Conservation (phyloP, 2,329 filamentous ascomycete species). For the Nannizziopsis barbatae region DNA sequence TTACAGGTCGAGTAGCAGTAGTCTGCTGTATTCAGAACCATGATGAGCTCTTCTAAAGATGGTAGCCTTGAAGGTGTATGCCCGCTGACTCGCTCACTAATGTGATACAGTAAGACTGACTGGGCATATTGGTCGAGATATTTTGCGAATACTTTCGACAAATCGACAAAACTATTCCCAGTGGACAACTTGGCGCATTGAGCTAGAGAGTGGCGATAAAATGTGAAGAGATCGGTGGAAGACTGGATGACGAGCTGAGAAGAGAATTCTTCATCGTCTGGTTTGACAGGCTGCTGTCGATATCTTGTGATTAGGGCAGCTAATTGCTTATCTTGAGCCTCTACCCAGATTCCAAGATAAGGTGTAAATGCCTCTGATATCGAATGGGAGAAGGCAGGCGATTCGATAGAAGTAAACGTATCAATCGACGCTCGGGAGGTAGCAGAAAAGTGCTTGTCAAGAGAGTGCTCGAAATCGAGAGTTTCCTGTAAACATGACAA, state of each 20-base stretch:
- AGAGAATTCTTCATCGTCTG: slow-evolving; percentile 83
- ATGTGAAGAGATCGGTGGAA: slow-evolving; percentile 93
- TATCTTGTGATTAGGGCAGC: slow-evolving; percentile 78
- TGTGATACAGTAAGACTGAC: slow-evolving; percentile 68
- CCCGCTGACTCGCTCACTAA: slow-evolving; percentile 48
- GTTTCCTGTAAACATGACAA: slow-evolving; percentile 88
- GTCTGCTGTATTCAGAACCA: slow-evolving; percentile 91
- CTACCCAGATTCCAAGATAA: slow-evolving; percentile 93
- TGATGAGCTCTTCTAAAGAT: slow-evolving; percentile 60
- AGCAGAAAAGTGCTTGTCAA: slow-evolving; percentile 72
- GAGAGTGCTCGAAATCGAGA: slow-evolving; percentile 84
- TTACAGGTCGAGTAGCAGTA: slow-evolving; percentile 92
- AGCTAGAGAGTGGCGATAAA: slow-evolving; percentile 82
- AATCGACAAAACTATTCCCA: slow-evolving; percentile 70
- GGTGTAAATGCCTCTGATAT: slow-evolving; percentile 97
- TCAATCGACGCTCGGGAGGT: slow-evolving; percentile 69
- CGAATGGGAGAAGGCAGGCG: slow-evolving; percentile 70
- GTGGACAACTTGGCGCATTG: slow-evolving; percentile 96
- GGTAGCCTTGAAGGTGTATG: slow-evolving; percentile 43
- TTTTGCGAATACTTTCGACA: slow-evolving; percentile 75
- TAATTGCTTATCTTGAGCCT: slow-evolving; percentile 84
- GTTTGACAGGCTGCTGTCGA: slow-evolving; percentile 65
- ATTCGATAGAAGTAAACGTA: slow-evolving; percentile 69
- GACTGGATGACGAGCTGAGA: slow-evolving; percentile 81
- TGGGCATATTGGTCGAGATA: slow-evolving; percentile 94